Conservation (phyloP, 169 alveolate genomes). For the Blepharisma undulans region DNA sequence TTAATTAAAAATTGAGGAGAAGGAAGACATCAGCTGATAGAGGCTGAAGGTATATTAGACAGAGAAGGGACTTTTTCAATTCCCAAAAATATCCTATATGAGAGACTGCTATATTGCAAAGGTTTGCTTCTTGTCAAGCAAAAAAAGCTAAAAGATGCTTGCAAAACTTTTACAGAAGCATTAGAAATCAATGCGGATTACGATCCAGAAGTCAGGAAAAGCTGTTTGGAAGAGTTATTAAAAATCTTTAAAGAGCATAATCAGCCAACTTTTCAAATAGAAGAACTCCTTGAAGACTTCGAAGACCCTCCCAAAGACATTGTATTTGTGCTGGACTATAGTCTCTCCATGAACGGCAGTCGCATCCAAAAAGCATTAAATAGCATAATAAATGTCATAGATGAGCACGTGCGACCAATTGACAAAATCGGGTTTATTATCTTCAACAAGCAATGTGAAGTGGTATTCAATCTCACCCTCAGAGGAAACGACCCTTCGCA, state of each 20-base stretch:
- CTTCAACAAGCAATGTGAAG: neutral
- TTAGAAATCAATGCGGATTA: neutral
- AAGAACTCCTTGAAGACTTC: neutral
- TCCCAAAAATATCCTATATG: constrained; percentile 2
- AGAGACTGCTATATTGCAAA: neutral
- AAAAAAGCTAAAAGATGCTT: neutral
- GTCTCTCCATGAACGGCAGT: neutral
- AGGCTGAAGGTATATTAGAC: constrained; percentile 10
- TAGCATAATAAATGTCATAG: neutral
- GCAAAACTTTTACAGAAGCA: neutral
- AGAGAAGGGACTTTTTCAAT: neutral
- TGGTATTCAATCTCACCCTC: constrained; percentile 6
- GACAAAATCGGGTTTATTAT: neutral
- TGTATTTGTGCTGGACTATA: neutral
- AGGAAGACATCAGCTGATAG: neutral
- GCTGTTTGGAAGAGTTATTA: neutral
- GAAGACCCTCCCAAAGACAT: constrained; percentile 12
- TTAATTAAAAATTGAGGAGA: neutral
- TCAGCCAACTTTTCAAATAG: neutral
- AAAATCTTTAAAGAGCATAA: neutral
- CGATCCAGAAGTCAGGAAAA: neutral
- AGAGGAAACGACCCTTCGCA: neutral
- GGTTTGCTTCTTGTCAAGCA: neutral
- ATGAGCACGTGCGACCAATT: neutral
- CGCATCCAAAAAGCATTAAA: constrained; percentile 2